Evolutionary conservation across 2,329 filamentous ascomycete species (phyloP).

Genomic region (Diplocarpon mali): DNA sequence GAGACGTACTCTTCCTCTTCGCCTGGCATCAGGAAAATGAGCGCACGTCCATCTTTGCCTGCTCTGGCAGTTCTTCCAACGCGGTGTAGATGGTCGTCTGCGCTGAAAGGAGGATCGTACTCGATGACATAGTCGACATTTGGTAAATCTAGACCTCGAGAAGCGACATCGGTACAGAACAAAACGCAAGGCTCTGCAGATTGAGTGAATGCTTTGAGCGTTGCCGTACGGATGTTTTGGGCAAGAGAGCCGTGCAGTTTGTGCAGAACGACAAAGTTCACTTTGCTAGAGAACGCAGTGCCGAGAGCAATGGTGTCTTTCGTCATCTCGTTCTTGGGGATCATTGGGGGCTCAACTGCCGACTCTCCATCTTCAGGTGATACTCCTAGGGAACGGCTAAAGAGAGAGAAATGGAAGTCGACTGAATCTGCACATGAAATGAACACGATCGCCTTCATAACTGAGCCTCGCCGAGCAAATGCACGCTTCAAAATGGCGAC

Average conservation of each 20-base stretch:
- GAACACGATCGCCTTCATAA: constrained; percentile 96
- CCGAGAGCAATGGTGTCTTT: constrained; percentile 56
- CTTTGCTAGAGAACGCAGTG: constrained; percentile 60
- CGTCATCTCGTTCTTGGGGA: constrained; percentile 29
- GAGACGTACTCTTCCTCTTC: constrained; percentile 83
- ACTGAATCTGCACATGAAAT: constrained; percentile 95
- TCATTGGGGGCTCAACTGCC: constrained; percentile 23
- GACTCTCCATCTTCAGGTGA: constrained; percentile 26
- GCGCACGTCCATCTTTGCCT: constrained; percentile 74
- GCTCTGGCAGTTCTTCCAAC: constrained; percentile 92
- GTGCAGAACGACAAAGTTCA: constrained; percentile 70
- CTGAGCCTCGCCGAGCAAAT: constrained; percentile 77
- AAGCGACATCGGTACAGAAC: constrained; percentile 90
- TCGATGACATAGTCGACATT: constrained; percentile 93
- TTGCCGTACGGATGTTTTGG: constrained; percentile 78
- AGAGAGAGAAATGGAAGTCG: constrained; percentile 86
- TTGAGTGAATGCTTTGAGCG: constrained; percentile 67
- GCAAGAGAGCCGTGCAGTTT: constrained; percentile 86
- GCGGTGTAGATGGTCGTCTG: constrained; percentile 87
- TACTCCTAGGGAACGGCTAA: constrained; percentile 34
- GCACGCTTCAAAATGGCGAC: constrained; percentile 74
- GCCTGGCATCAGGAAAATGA: constrained; percentile 83
- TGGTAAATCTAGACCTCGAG: constrained; percentile 87
- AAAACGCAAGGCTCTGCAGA: constrained; percentile 69
- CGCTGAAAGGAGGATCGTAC: constrained; percentile 89